Evolutionary conservation across 176 grass and related monocot species (phyloP).

Genomic region (Saccharum spontaneum): DNA sequence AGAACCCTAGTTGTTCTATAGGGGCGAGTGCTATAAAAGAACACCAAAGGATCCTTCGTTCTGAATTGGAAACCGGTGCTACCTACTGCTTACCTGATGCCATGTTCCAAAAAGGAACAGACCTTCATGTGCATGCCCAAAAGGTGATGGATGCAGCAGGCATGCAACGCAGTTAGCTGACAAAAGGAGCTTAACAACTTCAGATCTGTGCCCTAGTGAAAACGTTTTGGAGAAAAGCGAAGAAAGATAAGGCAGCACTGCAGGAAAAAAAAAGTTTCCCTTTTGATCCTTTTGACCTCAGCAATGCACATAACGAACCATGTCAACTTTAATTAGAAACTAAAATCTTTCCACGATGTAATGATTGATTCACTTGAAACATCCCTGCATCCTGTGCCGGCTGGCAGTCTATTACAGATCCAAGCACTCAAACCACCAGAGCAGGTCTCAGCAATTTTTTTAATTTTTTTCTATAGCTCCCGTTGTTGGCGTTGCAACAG

Average conservation of each 20-base stretch:
- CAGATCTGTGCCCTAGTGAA: not conserved
- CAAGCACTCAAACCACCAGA: too few species aligned
- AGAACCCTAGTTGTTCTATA: not conserved
- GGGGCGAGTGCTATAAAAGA: not conserved
- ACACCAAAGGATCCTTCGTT: not conserved
- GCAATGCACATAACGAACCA: not conserved
- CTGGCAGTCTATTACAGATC: too few species aligned
- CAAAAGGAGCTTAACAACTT: conserved; percentile 1
- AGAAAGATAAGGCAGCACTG: conserved; percentile 29
- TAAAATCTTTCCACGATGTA: too few species aligned
- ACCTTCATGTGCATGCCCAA: not conserved
- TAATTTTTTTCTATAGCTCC: not conserved
- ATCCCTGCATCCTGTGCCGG: not conserved
- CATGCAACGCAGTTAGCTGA: conserved; percentile 15
- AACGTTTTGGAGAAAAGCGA: not conserved
- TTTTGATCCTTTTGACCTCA: conserved; percentile 30
- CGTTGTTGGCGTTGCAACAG: not conserved
- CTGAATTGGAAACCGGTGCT: not conserved
- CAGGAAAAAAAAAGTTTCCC: not conserved
- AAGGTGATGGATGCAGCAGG: not conserved
- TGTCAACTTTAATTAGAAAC: conserved; percentile 6
- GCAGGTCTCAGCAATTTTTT: not conserved
- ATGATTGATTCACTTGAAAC: not conserved
- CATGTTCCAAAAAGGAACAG: not conserved
- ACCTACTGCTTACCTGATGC: not conserved